Base-by-base conservation (phyloP, 768 basidiomycete species). In the Candolleomyces efflorescens region DNA sequence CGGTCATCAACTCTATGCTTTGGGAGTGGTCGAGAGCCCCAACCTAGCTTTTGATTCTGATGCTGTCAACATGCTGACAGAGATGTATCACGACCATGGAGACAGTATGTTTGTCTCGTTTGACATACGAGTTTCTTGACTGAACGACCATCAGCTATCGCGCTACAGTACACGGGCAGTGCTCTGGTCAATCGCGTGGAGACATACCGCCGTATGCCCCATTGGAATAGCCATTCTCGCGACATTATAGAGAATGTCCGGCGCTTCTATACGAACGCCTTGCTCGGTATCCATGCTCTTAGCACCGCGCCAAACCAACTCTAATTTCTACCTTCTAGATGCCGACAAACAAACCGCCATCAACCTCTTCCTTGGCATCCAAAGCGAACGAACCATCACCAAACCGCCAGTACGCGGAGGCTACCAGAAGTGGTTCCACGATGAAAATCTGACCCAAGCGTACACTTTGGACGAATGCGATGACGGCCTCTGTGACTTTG, bases 61-160 rank as follows among this genome's bases (percentile, higher is more conserved):
- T 69, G 94, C 93, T 1, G 90, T 95, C 41, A 94, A 95, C 68
- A 94, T 98, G 84, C 67, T 99, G 63, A 98, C 94, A 3, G 94
- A 97, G 73, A 98, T 99, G 94, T 98, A 95, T 70, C 94, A 96
- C 68, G 94, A 97, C 69, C 94, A 97, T 63, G 94, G 94, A 1
- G 94, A 97, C 67, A 95, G 93, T 94, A 67, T 66, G 90, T 72
- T 23, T 39, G 48, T 24, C 43, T 55, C 13, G 4, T 18, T 39
- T 62, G 26, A 10, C 13, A 55, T 20, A 15, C 20, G 26, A 2
- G 15, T 13, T 47, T 26, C 13, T 17, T 32, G 36, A 54, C 24
- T 23, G 56, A 53, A 4, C 20, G 49, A 44, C 54, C 24, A 59
- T 44, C 56, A 95, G 95, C 94, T 0, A 85, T 98, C 58, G 95